A percentile compares a stretch with the other conserved stretches of the same genome.
Evolutionary conservation across 116 monocot species (phyloP).

Genomic region (Zostera marina): DNA sequence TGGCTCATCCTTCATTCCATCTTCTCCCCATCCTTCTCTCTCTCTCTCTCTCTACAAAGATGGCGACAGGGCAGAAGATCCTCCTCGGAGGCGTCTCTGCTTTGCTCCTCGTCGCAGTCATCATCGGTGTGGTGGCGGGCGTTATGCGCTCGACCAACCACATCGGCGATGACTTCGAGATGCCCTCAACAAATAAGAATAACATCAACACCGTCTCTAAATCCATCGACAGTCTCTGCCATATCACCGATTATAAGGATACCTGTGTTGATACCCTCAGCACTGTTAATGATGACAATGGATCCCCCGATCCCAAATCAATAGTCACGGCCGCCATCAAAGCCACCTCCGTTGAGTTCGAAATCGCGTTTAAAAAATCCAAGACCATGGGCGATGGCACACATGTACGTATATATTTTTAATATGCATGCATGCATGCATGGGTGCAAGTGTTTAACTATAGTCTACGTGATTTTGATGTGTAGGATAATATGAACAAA

Average conservation of each 20-base stretch:
- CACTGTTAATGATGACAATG: constrained; percentile 9
- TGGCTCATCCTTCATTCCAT: not conserved
- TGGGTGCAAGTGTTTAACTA: not conserved
- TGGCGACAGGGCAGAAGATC: constrained; percentile 19
- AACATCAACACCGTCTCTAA: constrained; percentile 14
- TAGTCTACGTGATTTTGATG: not conserved
- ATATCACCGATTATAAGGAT: constrained; percentile 30
- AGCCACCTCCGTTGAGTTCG: constrained; percentile 15
- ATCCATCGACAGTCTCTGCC: constrained; percentile 28
- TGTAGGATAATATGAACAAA: constrained; percentile 17
- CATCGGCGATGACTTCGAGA: constrained; percentile 1
- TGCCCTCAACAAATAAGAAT: not conserved
- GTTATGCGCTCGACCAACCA: constrained; percentile 13
- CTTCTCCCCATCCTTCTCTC: not conserved
- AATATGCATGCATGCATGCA: constrained; percentile 1
- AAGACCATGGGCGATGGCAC: constrained; percentile 1
- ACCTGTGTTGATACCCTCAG: constrained; percentile 30
- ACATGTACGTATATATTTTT: constrained; percentile 7
- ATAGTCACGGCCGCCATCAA: constrained; percentile 31
- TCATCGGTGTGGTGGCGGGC: constrained; percentile 34
- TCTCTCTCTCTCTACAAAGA: constrained; percentile 4
- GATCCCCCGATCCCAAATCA: constrained; percentile 13
- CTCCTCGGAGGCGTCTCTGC: constrained; percentile 14
- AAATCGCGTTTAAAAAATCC: constrained; percentile 11
- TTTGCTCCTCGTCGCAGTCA: constrained; percentile 32